Evolutionary conservation across 2,329 filamentous ascomycete genomes (phyloP).

Genomic region (Leptographium flavum): DNA sequence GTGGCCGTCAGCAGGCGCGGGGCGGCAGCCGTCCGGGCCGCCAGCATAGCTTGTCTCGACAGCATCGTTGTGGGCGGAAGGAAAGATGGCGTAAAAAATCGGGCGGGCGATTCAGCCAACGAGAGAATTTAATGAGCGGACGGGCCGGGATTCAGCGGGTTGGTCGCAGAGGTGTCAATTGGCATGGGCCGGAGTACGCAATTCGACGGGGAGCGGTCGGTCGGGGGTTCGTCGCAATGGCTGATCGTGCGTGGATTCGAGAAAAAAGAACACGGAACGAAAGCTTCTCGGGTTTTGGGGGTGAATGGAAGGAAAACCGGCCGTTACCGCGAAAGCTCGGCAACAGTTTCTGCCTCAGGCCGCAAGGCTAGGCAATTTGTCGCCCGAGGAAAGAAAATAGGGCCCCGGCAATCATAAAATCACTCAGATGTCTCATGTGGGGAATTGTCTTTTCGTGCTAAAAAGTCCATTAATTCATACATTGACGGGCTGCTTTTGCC

Average conservation of each 20-base stretch:
- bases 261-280: neutral
- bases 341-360: slow-evolving; percentile 28
- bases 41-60: slow-evolving; percentile 39
- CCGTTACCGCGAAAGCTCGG: slow-evolving; percentile 22
- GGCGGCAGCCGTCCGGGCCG: slow-evolving; percentile 37
- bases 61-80: slow-evolving; percentile 30
- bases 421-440: neutral
- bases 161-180: neutral
- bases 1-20: slow-evolving; percentile 40
- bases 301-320: slow-evolving; percentile 17
- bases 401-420: neutral
- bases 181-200: neutral
- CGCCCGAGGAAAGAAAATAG: neutral
- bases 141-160: neutral
- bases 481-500: neutral
- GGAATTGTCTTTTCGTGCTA: too few relatives aligned
- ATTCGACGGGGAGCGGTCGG: neutral
- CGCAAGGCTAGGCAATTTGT: slow-evolving; percentile 12
- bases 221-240: neutral
- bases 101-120: too few relatives aligned
- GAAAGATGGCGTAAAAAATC: slow-evolving; percentile 8
- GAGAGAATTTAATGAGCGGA: neutral
- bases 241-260: neutral
- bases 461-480: neutral
- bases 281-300: slow-evolving; percentile 17